Evolutionary conservation across 176 grass and related monocot genomes (phyloP).

Genomic region (Neostapfia colusana): DNA sequence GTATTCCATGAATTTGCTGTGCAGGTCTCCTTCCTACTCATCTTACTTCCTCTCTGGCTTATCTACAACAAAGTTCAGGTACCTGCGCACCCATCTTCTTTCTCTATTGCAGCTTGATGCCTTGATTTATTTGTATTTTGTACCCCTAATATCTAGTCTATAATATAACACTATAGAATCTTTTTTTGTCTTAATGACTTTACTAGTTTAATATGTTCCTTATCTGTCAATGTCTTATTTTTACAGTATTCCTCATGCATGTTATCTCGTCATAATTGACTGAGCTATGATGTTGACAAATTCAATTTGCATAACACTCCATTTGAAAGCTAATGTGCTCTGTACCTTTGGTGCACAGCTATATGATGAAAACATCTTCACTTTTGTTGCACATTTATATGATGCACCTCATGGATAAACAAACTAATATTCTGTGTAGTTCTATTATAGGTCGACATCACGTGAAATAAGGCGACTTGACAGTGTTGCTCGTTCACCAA

Average conservation of each 20-base stretch:
- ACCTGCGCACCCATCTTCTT: conserved; percentile 19
- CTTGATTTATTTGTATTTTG: conserved; percentile 5
- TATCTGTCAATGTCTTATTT: not conserved
- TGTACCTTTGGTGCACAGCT: not conserved
- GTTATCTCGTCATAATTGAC: not conserved
- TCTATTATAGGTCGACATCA: conserved; percentile 94
- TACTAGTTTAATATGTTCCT: not conserved
- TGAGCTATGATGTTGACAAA: not conserved
- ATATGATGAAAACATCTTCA: not conserved
- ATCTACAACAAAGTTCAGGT: conserved; percentile 87
- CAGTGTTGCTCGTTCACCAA: conserved; percentile 94
- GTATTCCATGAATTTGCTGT: conserved; percentile 38
- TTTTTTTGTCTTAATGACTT: not conserved
- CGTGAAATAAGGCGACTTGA: conserved; percentile 93
- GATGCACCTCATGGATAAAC: conserved; percentile 12
- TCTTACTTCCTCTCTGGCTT: conserved; percentile 83
- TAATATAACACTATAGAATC: not conserved
- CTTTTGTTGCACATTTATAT: not conserved
- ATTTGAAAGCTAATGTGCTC: conserved; percentile 17
- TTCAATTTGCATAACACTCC: not conserved
- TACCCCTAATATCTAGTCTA: not conserved
- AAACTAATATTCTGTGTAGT: conserved; percentile 52
- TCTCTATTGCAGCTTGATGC: not conserved
- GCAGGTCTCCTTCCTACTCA: conserved; percentile 72
- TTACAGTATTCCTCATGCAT: not conserved